These are phyloP conservation scores for Coprinellus micaceus DNA, from an alignment of 768 basidiomycete species.

Conservation along the genomic window DNA sequence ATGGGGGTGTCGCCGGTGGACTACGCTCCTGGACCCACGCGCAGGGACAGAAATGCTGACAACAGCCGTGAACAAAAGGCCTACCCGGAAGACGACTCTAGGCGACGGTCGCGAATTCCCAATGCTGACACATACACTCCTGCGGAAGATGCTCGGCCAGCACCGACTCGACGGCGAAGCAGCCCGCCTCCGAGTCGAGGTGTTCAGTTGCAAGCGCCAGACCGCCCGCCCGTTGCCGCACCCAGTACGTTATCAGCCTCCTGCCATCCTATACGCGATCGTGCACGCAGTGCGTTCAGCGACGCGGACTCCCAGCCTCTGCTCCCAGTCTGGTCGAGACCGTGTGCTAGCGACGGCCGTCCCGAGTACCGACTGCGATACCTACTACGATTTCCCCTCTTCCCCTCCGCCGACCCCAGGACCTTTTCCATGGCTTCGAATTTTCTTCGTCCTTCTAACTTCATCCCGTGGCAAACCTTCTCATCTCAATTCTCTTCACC, in stretches of 20 bases:
- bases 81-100: slow-evolving; percentile 18
- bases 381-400: slow-evolving; percentile 8
- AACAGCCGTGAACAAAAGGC: slow-evolving; percentile 25
- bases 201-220: slow-evolving; percentile 14
- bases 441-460: slow-evolving; percentile 9
- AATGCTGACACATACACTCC: not conserved
- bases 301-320: slow-evolving; percentile 9
- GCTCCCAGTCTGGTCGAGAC: slow-evolving; percentile 10
- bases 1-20: no score
- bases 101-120: slow-evolving; percentile 10
- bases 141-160: slow-evolving; percentile 1
- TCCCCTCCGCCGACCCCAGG: slow-evolving; percentile 9
- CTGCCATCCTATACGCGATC: slow-evolving; percentile 32
- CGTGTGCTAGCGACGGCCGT: slow-evolving; percentile 10
- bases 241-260: slow-evolving; percentile 66
- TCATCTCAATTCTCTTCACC: slow-evolving; percentile 7
- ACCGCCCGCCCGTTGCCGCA: slow-evolving; percentile 32
- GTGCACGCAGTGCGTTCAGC: slow-evolving; percentile 20
- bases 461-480: slow-evolving; percentile 13
- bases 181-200: slow-evolving; percentile 3
- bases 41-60: slow-evolving; percentile 29
- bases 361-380: slow-evolving; percentile 6
- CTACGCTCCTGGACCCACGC: slow-evolving; percentile 12
- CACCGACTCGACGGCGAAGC: slow-evolving; percentile 1
- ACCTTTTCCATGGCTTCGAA: slow-evolving; percentile 7